Evolutionary conservation across 176 grass and related monocot species (phyloP).

Genomic region (Typha latifolia): DNA sequence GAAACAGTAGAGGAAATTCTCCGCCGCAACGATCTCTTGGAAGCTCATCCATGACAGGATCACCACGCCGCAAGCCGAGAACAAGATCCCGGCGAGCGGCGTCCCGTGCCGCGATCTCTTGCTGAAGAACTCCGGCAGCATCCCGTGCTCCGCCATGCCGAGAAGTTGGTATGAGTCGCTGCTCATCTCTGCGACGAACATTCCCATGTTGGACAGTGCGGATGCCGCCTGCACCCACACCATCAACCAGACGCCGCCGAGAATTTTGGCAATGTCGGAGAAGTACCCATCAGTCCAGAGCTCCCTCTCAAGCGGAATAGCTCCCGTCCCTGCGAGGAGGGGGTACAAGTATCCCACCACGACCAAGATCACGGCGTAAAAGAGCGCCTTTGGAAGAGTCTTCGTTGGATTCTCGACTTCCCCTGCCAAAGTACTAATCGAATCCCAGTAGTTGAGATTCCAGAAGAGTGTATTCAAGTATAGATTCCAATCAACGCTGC

Average conservation of each 20-base stretch:
- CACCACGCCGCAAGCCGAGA: slow-evolving; percentile 62
- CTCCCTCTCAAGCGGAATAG: slow-evolving; percentile 50
- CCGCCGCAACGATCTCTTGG: slow-evolving; percentile 73
- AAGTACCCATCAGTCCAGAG: slow-evolving; percentile 79
- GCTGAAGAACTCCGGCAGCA: slow-evolving; percentile 59
- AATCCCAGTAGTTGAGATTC: slow-evolving; percentile 99
- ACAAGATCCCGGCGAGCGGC: slow-evolving; percentile 67
- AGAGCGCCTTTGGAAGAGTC: slow-evolving; percentile 68
- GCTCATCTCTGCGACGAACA: slow-evolving; percentile 86
- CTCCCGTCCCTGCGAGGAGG: slow-evolving; percentile 60
- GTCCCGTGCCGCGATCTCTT: slow-evolving; percentile 46
- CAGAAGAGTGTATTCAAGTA: slow-evolving; percentile 92
- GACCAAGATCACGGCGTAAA: slow-evolving; percentile 69
- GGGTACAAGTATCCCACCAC: slow-evolving; percentile 66
- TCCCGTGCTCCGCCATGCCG: slow-evolving; percentile 64
- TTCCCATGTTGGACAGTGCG: slow-evolving; percentile 84
- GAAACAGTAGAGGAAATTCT: slow-evolving; percentile 85
- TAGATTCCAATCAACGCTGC: slow-evolving; percentile 62
- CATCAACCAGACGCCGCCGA: slow-evolving; percentile 64
- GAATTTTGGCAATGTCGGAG: slow-evolving; percentile 42
- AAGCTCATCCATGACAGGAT: slow-evolving; percentile 68
- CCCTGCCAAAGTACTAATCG: slow-evolving; percentile 81
- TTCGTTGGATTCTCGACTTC: slow-evolving; percentile 72
- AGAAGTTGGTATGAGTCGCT: slow-evolving; percentile 74
- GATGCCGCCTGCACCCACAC: slow-evolving; percentile 60